Evolutionary conservation across 768 basidiomycete genomes (phyloP).

Genomic region (Lactifluus rugatus): DNA sequence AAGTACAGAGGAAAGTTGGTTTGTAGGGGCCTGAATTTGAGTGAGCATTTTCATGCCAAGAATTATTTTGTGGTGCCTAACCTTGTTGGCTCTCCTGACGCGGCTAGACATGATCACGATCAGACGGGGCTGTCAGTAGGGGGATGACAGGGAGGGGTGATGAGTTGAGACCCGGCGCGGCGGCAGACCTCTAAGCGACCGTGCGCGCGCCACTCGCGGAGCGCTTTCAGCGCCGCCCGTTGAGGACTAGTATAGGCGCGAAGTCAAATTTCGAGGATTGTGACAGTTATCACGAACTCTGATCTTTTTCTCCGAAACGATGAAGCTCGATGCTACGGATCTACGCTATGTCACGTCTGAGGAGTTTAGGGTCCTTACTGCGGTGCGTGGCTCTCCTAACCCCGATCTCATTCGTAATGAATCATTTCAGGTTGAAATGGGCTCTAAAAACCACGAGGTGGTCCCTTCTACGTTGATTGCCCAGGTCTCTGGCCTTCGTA

Average conservation of each 20-base stretch:
- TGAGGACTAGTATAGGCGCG: background rate
- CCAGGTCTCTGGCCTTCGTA: slow-evolving; percentile 85
- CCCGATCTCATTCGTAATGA: background rate
- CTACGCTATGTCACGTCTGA: slow-evolving; percentile 86
- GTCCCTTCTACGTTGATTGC: slow-evolving; percentile 85
- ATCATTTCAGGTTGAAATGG: slow-evolving; percentile 79
- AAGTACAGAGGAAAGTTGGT: slow-evolving; percentile 1
- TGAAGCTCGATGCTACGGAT: slow-evolving; percentile 95
- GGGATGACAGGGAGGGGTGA: too few relatives aligned
- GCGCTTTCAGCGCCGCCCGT: background rate
- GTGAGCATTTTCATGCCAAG: background rate
- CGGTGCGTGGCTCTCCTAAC: slow-evolving; percentile 36
- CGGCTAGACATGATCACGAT: slow-evolving; percentile 5
- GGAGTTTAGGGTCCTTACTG: slow-evolving; percentile 94
- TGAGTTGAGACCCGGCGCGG: too few relatives aligned
- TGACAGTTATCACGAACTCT: background rate
- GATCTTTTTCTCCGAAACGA: slow-evolving; percentile 26
- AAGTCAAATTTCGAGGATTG: background rate
- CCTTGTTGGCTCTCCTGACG: slow-evolving; percentile 18
- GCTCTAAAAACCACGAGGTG: slow-evolving; percentile 95
- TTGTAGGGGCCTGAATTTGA: slow-evolving; percentile 4
- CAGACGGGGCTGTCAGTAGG: background rate
- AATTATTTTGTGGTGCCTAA: background rate
- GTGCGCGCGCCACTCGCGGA: background rate
- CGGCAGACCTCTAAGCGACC: too few relatives aligned